Conservation (phyloP, 2,329 filamentous ascomycete genomes). For the Ceratocystis diversiconidia region DNA sequence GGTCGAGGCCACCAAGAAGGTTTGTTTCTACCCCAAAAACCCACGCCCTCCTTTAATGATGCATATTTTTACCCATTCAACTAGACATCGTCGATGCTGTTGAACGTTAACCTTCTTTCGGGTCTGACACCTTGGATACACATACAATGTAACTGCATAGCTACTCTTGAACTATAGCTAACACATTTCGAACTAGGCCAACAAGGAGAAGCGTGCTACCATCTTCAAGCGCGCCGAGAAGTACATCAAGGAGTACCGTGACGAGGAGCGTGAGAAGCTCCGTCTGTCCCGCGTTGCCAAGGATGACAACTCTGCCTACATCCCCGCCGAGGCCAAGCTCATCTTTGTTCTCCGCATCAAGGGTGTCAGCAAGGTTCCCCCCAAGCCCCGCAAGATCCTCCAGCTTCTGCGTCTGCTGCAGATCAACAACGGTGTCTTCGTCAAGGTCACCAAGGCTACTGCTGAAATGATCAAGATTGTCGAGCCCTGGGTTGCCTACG, state of each 20-base stretch:
- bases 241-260: slow-evolving; percentile 99
- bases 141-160: slow-evolving; percentile 2
- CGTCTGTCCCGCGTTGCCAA: slow-evolving; percentile 80
- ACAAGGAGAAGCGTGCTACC: slow-evolving; percentile 94
- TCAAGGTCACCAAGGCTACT: slow-evolving; percentile 95
- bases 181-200: slow-evolving; percentile 46
- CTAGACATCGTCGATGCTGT: slow-evolving; percentile 98
- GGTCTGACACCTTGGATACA: slow-evolving; percentile 56
- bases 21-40: slow-evolving; percentile 35
- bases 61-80: slow-evolving; percentile 57
- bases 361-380: slow-evolving; percentile 99
- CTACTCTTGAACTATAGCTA: slow-evolving; percentile 4
- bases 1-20: slow-evolving; percentile 77
- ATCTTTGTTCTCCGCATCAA: slow-evolving; percentile 99
- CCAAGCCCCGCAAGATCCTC: slow-evolving; percentile 99
- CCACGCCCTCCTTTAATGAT: slow-evolving; percentile 43
- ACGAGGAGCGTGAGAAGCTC: slow-evolving; percentile 96
- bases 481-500: slow-evolving; percentile 98
- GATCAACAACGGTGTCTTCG: slow-evolving; percentile 99
- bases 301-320: slow-evolving; percentile 84
- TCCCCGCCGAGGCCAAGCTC: slow-evolving; percentile 87
- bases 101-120: slow-evolving; percentile 98
- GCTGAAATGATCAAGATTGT: slow-evolving; percentile 95
- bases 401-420: slow-evolving; percentile 98
- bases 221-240: slow-evolving; percentile 99